A percentile compares a stretch with the other conserved stretches of the same genome.
Conservation (phyloP, 495 filamentous ascomycete genomes). For the Astrocystis sublimbata region DNA sequence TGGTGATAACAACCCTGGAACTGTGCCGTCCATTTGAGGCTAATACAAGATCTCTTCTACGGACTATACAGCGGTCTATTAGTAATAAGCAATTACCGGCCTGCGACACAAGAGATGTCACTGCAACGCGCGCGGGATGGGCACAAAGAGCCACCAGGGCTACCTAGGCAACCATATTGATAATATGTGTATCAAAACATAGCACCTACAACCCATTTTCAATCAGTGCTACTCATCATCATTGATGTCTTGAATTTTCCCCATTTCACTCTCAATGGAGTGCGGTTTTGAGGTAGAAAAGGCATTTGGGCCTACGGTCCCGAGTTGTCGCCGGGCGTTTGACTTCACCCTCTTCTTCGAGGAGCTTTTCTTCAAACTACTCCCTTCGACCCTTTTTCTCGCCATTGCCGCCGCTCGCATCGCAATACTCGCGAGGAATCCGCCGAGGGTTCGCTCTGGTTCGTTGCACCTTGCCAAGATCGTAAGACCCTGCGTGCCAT, state of each 20-base stretch:
- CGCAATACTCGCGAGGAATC: not conserved
- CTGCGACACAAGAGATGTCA: too few species aligned
- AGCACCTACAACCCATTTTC: too few species aligned
- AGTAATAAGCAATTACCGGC: too few species aligned
- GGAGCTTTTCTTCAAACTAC: constrained; percentile 18
- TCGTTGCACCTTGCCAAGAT: constrained; percentile 7
- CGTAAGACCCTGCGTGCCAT: not conserved
- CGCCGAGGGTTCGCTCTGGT: not conserved
- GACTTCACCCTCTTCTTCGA: constrained; percentile 20
- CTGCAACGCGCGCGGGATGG: not conserved
- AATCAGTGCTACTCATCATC: not conserved
- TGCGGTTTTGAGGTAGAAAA: constrained; percentile 17
- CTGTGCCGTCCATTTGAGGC: not conserved
- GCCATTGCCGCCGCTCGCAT: not conserved
- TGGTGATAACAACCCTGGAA: not conserved
- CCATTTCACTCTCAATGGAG: not conserved
- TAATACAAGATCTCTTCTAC: not conserved
- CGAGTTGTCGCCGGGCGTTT: constrained; percentile 12
- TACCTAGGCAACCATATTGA: constrained; percentile 6
- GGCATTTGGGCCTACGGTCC: constrained; percentile 14
- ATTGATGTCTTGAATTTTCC: not conserved
- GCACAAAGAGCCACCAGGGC: not conserved
- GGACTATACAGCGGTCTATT: not conserved
- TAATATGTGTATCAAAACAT: too few species aligned
- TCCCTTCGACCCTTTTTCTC: constrained; percentile 9